Base-by-base conservation (phyloP, 768 basidiomycete genomes). In the Termitomyces titanicus region DNA sequence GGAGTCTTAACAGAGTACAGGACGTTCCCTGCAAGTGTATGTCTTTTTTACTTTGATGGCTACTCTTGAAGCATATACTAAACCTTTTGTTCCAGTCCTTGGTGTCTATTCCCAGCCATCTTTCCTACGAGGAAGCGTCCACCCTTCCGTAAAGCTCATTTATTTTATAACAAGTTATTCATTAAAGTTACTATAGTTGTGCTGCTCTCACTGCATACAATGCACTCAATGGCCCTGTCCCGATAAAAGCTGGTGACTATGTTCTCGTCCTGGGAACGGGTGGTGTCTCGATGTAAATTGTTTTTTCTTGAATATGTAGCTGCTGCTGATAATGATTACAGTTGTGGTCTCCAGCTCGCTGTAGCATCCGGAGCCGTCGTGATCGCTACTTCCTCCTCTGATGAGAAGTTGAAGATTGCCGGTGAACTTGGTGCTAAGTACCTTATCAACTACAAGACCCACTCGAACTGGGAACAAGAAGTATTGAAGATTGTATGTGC, bases 181-280 rank as follows among this genome's bases (percentile, higher is more conserved):
- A 18, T 39, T 42, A 3, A 59, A 44, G 9, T 17, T 34, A 12
- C 3, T 43, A 12, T 40, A 82, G 79, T 29, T 83, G 80, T 55
- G 83, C 84, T 5, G 84, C 77, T 3, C 60, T 88, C 51, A 88
- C 85, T 0, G 84, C 86, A 0, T 88, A 85, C 70, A 84, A 81
- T 57, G 79, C 79, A 5, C 67, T 88, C 47, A 61, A 73, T 57
- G 82, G 83, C 2, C 72, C 73, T 0, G 66, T 68, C 5, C 76
- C 80, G 18, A 56, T 86, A 57, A 79, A 82, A 63, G 80, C 79
- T 13, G 85, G 85, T 15, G 82, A 86, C 56, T 74, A 72, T 18
- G 80, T 86, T 24, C 75, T 84, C 39, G 71, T 83, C 31, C 73
- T 78, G 18, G 82, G 82, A 29, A 82, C 81, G 0, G 82, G 83